Percentiles rank a stretch among this genome's conserved stretches.
These are phyloP conservation scores for Trametes sanguinea DNA, from an alignment of 768 basidiomycete genomes.

Conservation along the genomic window DNA sequence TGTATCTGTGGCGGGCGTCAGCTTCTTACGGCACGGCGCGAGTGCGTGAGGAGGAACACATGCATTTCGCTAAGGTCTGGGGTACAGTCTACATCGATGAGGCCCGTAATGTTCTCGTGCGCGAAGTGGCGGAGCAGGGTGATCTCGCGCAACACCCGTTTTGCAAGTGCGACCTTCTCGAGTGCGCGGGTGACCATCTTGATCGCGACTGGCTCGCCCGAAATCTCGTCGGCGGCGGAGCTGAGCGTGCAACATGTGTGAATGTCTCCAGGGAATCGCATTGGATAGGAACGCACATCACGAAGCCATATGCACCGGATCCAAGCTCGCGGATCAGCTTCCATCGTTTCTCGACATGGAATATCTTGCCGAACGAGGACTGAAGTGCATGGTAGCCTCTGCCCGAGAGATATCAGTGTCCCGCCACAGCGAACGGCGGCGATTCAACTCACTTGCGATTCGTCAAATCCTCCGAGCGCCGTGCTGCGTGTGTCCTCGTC, in stretches of 20 bases:
- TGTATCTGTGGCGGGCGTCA: slow-evolving; percentile 59
- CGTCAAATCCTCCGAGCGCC: slow-evolving; percentile 24
- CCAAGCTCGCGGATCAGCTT: slow-evolving; percentile 89
- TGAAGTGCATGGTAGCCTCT: slow-evolving; percentile 82
- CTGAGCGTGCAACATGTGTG: slow-evolving; percentile 37
- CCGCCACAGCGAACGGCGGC: not conserved
- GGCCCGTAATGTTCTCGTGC: slow-evolving; percentile 91
- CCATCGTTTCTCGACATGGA: slow-evolving; percentile 92
- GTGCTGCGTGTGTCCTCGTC: slow-evolving; percentile 52
- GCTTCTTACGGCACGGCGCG: slow-evolving; percentile 12
- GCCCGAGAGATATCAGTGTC: not conserved
- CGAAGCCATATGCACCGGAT: slow-evolving; percentile 95
- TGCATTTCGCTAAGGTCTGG: slow-evolving; percentile 93
- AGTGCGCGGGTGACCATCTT: slow-evolving; percentile 93
- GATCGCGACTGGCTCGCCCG: slow-evolving; percentile 94
- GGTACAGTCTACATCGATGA: slow-evolving; percentile 88
- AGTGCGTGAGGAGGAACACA: slow-evolving; percentile 28
- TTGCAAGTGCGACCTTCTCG: slow-evolving; percentile 90
- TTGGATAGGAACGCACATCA: slow-evolving; percentile 68
- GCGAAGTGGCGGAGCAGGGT: slow-evolving; percentile 90
- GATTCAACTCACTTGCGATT: slow-evolving; percentile 28
- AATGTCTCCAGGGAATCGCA: no score
- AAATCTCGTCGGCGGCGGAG: slow-evolving; percentile 80
- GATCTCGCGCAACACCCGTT: slow-evolving; percentile 89
- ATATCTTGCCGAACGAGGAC: slow-evolving; percentile 80